phyloP scores from a whole-genome alignment of 169 alveolate genomes.

The Cryptosporidium meleagridis region DNA sequence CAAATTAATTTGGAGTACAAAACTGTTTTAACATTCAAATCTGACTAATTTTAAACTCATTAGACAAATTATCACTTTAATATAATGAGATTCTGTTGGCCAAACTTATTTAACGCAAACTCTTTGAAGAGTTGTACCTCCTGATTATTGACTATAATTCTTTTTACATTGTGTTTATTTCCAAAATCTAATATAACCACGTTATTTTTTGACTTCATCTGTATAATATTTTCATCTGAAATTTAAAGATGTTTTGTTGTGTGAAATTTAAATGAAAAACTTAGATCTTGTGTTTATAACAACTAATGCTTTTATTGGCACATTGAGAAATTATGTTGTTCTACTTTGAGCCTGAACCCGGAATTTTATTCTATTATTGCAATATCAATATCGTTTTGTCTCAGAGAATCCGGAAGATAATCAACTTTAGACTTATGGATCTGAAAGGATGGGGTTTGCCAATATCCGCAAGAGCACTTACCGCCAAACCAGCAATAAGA shows the following conservation, averaged over 20 bases:
- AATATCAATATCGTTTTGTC: neutral
- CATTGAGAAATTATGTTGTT: no score
- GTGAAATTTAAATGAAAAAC: no score
- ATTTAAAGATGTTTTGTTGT: neutral
- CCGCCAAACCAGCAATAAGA: constrained; percentile 63
- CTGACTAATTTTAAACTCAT: neutral
- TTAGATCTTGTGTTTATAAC: no score
- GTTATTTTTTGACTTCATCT: neutral
- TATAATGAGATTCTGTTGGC: neutral
- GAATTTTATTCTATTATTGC: neutral
- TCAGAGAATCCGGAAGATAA: constrained; percentile 24
- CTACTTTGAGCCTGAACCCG: no score
- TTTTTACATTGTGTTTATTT: no score
- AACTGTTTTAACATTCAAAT: neutral
- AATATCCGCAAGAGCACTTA: constrained; percentile 59
- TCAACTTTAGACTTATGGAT: constrained; percentile 56
- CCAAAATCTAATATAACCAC: no score
- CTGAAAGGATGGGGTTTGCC: constrained; percentile 72
- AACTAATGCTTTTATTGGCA: no score
- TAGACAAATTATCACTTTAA: no score
- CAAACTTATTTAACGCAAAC: neutral
- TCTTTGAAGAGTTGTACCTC: neutral
- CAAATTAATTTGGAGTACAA: neutral
- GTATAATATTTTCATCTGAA: no score
- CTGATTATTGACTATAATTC: neutral